Base-by-base conservation (phyloP, 2,329 filamentous ascomycete genomes). In the Calonectria multiphialidica region DNA sequence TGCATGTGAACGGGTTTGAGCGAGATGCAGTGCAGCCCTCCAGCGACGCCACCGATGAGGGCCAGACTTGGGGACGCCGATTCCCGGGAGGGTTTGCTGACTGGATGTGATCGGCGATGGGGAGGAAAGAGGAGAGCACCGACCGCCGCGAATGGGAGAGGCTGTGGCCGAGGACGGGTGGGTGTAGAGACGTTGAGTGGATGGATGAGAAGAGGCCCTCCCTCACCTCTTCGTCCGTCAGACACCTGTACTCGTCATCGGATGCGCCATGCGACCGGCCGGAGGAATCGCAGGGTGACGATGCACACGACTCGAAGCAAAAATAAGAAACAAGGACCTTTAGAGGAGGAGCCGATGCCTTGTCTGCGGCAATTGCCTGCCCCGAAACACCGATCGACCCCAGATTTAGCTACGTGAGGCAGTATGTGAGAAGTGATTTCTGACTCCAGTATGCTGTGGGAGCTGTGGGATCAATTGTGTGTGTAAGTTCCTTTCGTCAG, bases 1-100 rank as follows among this genome's bases (percentile, higher is more conserved):
- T 71, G 72, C 72, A 68, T 66, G 71, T 71, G 71, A 72, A 73
- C 59, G 67, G 70, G 66, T 70, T 74, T 72, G 71, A 74, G 59
- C 59, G 64, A 71, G 66, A 71, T 61, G 65, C 68, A 66, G 53
- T 49, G 30, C 64, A 59, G 57, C 55, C 28, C 67, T 63, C 44
- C 49, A 44, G 57, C 35, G 49, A 55, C 67, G 70, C 64, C 67
- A 68, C 53, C 63, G 63, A 71, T 71, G 68, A 66, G 53, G 40
- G 35, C 67, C n/a, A 40, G 67, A 47, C 30, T 57, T 63, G 67
- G 44, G 15, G 30, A 68, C 44, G 70, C 55, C 50, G 44, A 50
- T 50, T 67, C 45, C 42, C 62, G 59, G 55, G 57, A 47, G 63
- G 47, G n/a, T 16, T 21, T 57, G 53, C 53, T 57, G 35, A 57